Percentiles rank a stretch among this genome's conserved stretches.
These are phyloP conservation scores for Chlorella sorokiniana DNA, from an alignment of 139 green algal genomes.

Conservation along the genomic window DNA sequence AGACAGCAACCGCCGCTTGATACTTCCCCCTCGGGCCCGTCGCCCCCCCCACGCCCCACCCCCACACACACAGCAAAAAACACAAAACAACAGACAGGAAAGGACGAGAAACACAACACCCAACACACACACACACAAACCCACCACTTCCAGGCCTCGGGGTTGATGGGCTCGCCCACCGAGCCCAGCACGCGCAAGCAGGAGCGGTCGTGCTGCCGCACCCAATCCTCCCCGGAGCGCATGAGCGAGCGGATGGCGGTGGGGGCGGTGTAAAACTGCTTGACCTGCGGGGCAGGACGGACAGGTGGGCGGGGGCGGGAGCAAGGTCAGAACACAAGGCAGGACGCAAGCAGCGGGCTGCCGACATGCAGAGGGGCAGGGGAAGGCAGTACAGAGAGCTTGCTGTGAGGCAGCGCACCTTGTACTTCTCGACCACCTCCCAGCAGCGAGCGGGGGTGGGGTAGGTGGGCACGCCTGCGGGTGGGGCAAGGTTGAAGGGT, in stretches of 20 bases:
- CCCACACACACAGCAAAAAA: no score
- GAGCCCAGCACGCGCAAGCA: conserved; percentile 86
- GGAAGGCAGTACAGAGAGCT: no score
- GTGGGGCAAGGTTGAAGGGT: no score
- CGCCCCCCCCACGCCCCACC: no score
- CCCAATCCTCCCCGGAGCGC: conserved; percentile 75
- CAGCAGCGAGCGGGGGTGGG: conserved; percentile 90
- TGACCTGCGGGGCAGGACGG: conserved; percentile 68
- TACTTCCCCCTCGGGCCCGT: no score
- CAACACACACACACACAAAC: background rate
- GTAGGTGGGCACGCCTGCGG: conserved; percentile 88
- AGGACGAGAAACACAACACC: background rate
- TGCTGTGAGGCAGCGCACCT: no score
- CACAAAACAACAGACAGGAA: no score
- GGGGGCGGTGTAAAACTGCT: conserved; percentile 95
- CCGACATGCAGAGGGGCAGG: no score
- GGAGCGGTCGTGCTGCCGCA: conserved; percentile 51
- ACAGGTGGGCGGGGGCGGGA: background rate
- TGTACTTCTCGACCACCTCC: conserved; percentile 53
- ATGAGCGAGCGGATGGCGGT: conserved; percentile 93
- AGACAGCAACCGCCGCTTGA: no score
- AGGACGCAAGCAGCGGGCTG: no score
- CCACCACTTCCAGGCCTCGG: conserved; percentile 96
- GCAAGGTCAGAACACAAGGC: background rate
- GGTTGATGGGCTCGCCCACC: conserved; percentile 99